These are phyloP conservation scores for Peronospora destructor DNA, from an alignment of 352 stramenopile genomes.

Conservation along the genomic window DNA sequence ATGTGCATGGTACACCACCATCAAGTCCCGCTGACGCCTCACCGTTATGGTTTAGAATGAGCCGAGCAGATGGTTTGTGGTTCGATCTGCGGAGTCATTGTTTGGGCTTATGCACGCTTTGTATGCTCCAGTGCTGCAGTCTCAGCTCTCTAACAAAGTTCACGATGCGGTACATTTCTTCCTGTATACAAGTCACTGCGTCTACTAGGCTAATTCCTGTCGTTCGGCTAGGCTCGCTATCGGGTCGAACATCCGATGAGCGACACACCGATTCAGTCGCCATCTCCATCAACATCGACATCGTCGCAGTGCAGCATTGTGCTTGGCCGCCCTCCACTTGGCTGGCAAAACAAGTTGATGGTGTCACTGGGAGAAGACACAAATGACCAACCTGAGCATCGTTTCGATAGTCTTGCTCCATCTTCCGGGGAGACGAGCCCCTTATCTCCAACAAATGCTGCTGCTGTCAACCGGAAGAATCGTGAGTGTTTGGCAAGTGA, in stretches of 20 bases:
- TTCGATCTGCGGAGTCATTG: slow-evolving; percentile 2
- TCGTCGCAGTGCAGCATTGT: slow-evolving; percentile 43
- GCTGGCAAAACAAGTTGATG: slow-evolving; percentile 38
- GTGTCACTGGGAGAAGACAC: slow-evolving; percentile 12
- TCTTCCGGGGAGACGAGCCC: background rate
- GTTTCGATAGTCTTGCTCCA: background rate
- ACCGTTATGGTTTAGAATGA: slow-evolving; percentile 29
- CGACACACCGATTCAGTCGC: slow-evolving; percentile 10
- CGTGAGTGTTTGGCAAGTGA: slow-evolving; percentile 11
- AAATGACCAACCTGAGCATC: slow-evolving; percentile 1
- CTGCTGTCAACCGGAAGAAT: background rate
- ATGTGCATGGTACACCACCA: background rate
- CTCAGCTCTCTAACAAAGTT: slow-evolving; percentile 17
- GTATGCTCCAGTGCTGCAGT: slow-evolving; percentile 22
- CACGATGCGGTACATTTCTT: slow-evolving; percentile 1
- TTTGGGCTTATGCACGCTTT: background rate
- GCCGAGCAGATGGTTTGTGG: slow-evolving; percentile 24
- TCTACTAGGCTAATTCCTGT: slow-evolving; percentile 1
- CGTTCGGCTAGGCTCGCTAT: slow-evolving; percentile 4
- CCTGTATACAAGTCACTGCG: background rate
- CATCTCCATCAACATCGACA: slow-evolving; percentile 25
- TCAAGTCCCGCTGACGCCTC: slow-evolving; percentile 12
- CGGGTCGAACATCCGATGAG: background rate
- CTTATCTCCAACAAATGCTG: background rate
- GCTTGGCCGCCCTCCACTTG: slow-evolving; percentile 27